Evolutionary conservation across 495 filamentous ascomycete species (phyloP).

Genomic region (Tuber microsphaerosporum): DNA sequence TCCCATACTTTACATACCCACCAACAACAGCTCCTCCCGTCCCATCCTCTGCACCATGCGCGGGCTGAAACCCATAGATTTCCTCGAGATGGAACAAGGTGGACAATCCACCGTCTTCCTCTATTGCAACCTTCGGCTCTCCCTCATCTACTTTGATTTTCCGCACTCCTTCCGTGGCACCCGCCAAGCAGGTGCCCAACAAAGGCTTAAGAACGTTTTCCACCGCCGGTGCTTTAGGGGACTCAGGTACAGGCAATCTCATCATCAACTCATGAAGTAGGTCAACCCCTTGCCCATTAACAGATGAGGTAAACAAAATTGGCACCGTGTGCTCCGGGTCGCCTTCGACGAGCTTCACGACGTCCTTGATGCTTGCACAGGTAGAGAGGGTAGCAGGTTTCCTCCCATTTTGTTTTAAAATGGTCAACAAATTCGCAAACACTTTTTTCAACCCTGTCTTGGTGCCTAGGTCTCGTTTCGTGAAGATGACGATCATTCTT

Average conservation of each 20-base stretch:
- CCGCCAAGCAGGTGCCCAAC: conserved; percentile 8
- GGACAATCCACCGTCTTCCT: conserved; percentile 27
- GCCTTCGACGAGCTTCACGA: conserved; percentile 48
- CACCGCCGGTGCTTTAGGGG: conserved; percentile 47
- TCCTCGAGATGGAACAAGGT: conserved; percentile 83
- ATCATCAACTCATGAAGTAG: conserved; percentile 74
- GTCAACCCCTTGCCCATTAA: conserved; percentile 74
- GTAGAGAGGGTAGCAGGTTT: conserved; percentile 63
- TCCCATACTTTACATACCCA: conserved; percentile 73
- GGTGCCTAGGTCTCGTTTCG: conserved; percentile 82
- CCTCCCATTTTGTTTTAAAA: conserved; percentile 65
- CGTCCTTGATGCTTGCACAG: conserved; percentile 47
- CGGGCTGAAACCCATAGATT: conserved; percentile 49
- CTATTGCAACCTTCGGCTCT: background rate
- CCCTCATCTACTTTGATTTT: conserved; percentile 13
- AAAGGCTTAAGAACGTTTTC: conserved; percentile 11
- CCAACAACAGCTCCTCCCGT: conserved; percentile 61
- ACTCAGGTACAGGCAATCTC: conserved; percentile 62
- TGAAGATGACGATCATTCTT: conserved; percentile 72
- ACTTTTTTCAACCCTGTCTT: conserved; percentile 59
- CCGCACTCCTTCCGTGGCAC: background rate
- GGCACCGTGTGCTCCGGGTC: conserved; percentile 59
- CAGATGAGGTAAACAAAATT: conserved; percentile 79
- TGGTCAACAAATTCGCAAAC: conserved; percentile 65
- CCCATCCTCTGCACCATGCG: conserved; percentile 15